Base-by-base conservation (phyloP, 192 early-diverging fungal genomes). In the Entrophospora sp. region DNA sequence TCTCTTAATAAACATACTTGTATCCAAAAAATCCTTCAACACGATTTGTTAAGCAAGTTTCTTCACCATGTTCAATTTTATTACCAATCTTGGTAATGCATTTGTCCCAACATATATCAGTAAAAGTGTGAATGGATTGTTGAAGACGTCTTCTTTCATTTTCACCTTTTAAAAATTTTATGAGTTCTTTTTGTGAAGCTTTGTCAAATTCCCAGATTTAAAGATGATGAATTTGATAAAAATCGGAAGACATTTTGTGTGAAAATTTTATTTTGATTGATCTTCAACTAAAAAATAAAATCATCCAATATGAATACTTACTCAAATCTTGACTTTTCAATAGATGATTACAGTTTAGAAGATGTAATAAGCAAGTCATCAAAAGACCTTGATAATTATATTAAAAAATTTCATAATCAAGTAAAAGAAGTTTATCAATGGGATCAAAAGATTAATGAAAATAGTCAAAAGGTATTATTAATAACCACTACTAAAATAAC, bases 381-480 rank as follows among this genome's bases (percentile, higher is more conserved):
- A 16, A 73, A 74, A 13, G 89, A 96, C 68, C 80, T 98, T 36
- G 83, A 91, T 42, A 78, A 74, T 38, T 83, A 84, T 51, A 88
- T 90, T 1, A 81, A 83, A 27, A 89, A 89, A 31, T 98, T 97
- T 79, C 91, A 93, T 61, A 78, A 77, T 34, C 87, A 92, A 72
- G 94, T 94, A 1, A 79, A 77, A 45, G 86, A 93, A 63, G 87
- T 98, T 31, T 75, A 78, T 30, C 77, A 88, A 43, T 93, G 89
- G 94, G 96, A 98, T 77, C 81, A 83, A 27, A 79, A 83, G 59
- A 73, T 98, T 34, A 84, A 97, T 67, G 81, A 88, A 64, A 94
- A 95, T 69, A 89, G 88, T 22, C 79, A 81, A 36, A 76, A 84
- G 73, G 91, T 92, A 75, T n/a, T n/a, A n/a, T n/a, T n/a, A n/a